A percentile compares a stretch with the other conserved stretches of the same genome.
phyloP scores from a whole-genome alignment of 768 basidiomycete species.

The Dacryopinax primogenitus region DNA sequence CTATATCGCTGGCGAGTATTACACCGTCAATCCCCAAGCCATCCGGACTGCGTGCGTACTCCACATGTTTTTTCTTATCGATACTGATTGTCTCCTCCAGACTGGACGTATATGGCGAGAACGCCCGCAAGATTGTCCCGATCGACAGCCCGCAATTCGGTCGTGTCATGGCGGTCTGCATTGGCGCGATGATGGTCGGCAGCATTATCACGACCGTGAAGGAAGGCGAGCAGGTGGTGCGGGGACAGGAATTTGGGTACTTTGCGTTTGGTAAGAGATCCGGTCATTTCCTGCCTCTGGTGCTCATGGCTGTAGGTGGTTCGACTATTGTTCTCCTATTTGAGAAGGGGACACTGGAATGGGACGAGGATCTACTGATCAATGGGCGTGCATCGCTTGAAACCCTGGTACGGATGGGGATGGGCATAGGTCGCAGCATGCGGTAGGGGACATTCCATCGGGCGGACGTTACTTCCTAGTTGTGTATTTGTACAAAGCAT shows the following conservation, averaged over 20 bases:
- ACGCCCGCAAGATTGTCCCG: slow-evolving; percentile 80
- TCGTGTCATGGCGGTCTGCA: slow-evolving; percentile 78
- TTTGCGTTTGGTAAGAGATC: slow-evolving; percentile 74
- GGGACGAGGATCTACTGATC: slow-evolving; percentile 81
- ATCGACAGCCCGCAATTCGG: slow-evolving; percentile 86
- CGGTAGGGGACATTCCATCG: not conserved
- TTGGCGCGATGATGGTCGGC: slow-evolving; percentile 93
- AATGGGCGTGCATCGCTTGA: slow-evolving; percentile 81
- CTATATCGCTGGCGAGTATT: slow-evolving; percentile 81
- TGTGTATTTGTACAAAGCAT: slow-evolving; percentile 1
- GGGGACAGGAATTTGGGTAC: slow-evolving; percentile 85
- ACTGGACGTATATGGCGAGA: slow-evolving; percentile 89
- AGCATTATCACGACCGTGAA: slow-evolving; percentile 77
- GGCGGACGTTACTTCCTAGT: not conserved
- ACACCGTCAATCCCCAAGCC: slow-evolving; percentile 94
- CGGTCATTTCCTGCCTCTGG: not conserved
- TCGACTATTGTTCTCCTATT: slow-evolving; percentile 87
- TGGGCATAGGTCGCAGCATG: slow-evolving; percentile 50
- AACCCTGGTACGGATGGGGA: slow-evolving; percentile 77
- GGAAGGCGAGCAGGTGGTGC: slow-evolving; percentile 65
- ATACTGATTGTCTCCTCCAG: not conserved
- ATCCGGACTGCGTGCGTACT: slow-evolving; percentile 51
- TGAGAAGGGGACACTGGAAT: slow-evolving; percentile 69
- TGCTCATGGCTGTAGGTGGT: slow-evolving; percentile 41
- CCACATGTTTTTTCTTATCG: not conserved